These are phyloP conservation scores for Fraxinus baroniana DNA, from an alignment of 305 asterid genomes.

Conservation along the genomic window DNA sequence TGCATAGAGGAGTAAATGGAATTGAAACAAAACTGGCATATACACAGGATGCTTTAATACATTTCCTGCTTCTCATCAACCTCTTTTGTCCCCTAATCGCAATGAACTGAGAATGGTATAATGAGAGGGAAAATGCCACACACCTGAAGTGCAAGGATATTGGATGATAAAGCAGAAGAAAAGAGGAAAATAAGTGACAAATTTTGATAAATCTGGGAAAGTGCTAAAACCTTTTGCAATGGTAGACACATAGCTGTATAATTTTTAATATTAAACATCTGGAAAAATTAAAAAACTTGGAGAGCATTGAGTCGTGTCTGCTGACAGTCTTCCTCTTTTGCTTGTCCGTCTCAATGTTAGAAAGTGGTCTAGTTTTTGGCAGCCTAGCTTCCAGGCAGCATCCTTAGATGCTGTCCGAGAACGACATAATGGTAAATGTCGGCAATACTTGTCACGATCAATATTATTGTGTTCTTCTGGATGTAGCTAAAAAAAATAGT, in stretches of 20 bases:
- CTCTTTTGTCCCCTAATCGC: background rate
- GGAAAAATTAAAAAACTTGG: background rate
- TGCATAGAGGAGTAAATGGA: background rate
- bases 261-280: background rate
- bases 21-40: background rate
- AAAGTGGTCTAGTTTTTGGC: background rate
- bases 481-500: background rate
- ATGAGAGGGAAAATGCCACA: background rate
- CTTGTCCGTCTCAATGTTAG: background rate
- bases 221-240: background rate
- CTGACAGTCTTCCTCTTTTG: background rate
- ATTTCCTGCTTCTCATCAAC: background rate
- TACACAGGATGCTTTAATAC: background rate
- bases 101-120: conserved; percentile 1
- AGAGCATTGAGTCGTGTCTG: background rate
- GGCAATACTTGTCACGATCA: background rate
- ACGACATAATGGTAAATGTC: background rate
- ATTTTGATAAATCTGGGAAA: conserved; percentile 1
- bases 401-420: background rate
- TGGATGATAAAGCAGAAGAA: background rate
- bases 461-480: background rate
- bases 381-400: background rate
- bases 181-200: background rate
- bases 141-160: background rate
- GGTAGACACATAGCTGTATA: background rate